Percentiles rank a stretch among this genome's conserved stretches.
phyloP scores from a whole-genome alignment of 805 yeast genomes.

The Schizosaccharomyces cryophilus region DNA sequence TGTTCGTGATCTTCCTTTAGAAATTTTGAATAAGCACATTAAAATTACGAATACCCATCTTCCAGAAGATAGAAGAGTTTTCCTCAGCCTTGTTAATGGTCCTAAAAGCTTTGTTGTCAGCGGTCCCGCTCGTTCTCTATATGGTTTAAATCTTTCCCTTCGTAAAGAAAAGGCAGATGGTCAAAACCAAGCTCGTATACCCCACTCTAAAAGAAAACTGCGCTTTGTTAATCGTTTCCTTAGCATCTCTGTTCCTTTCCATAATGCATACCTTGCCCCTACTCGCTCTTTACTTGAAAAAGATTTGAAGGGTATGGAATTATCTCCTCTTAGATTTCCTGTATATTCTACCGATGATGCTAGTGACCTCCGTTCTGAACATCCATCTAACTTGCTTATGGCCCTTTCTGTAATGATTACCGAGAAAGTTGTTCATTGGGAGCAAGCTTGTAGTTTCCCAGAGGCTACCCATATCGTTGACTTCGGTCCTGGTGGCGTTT shows the following conservation, averaged over 20 bases:
- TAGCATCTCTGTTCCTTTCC: slow-evolving; percentile 93
- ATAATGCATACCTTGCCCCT: slow-evolving; percentile 55
- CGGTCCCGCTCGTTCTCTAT: slow-evolving; percentile 95
- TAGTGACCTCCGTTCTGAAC: slow-evolving; percentile 26
- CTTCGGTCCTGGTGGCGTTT: slow-evolving; percentile 96
- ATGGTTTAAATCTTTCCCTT: slow-evolving; percentile 77
- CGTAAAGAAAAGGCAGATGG: slow-evolving; percentile 93
- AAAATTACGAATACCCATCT: slow-evolving; percentile 77
- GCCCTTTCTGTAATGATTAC: slow-evolving; percentile 54
- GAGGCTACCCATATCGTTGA: slow-evolving; percentile 68
- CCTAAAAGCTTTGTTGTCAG: slow-evolving; percentile 85
- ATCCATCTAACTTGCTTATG: slow-evolving; percentile 15
- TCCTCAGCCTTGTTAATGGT: slow-evolving; percentile 78
- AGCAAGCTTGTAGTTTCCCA: slow-evolving; percentile 48
- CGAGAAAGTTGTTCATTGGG: slow-evolving; percentile 85
- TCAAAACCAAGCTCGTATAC: slow-evolving; percentile 83
- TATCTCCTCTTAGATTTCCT: slow-evolving; percentile 35
- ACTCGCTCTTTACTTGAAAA: slow-evolving; percentile 25
- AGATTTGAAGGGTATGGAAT: slow-evolving; percentile 1
- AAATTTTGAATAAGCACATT: slow-evolving; percentile 56
- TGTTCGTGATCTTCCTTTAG: slow-evolving; percentile 60
- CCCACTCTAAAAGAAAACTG: slow-evolving; percentile 78
- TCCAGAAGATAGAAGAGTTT: slow-evolving; percentile 75
- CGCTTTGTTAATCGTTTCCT: slow-evolving; percentile 80
- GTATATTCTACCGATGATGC: slow-evolving; percentile 62